phyloP scores from a whole-genome alignment of 2,329 filamentous ascomycete genomes.

The Penicillium concentricum region DNA sequence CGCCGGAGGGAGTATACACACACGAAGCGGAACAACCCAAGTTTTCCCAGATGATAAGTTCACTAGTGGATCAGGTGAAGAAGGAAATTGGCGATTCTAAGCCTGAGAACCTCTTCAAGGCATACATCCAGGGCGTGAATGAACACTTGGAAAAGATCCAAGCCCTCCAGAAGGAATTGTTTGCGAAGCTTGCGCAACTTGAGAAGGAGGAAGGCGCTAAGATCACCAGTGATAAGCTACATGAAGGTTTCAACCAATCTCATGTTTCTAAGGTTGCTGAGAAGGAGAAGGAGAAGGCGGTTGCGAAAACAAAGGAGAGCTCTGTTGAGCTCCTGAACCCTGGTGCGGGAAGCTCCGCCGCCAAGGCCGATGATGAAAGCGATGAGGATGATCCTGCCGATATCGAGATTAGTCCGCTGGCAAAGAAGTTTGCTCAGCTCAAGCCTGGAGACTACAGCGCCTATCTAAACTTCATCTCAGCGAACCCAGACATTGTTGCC shows the following conservation, averaged over 20 bases:
- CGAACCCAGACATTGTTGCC: slow-evolving; percentile 72
- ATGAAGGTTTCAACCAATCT: slow-evolving; percentile 87
- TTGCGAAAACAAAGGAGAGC: slow-evolving; percentile 41
- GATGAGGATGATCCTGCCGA: slow-evolving; percentile 66
- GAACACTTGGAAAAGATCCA: slow-evolving; percentile 75
- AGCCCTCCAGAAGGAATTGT: slow-evolving; percentile 72
- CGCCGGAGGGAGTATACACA: slow-evolving; percentile 76
- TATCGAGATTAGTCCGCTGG: slow-evolving; percentile 72
- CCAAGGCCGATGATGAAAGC: slow-evolving; percentile 55
- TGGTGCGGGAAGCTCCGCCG: slow-evolving; percentile 44
- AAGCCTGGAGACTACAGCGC: slow-evolving; percentile 70
- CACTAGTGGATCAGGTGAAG: slow-evolving; percentile 91
- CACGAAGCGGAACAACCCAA: slow-evolving; percentile 73
- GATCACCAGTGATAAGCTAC: slow-evolving; percentile 88
- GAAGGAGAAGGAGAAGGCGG: slow-evolving; percentile 46
- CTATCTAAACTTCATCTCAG: slow-evolving; percentile 73
- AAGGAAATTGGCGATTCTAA: slow-evolving; percentile 73
- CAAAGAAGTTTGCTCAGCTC: slow-evolving; percentile 79
- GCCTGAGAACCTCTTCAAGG: slow-evolving; percentile 67
- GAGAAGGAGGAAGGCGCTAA: slow-evolving; percentile 83
- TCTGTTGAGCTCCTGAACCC: slow-evolving; percentile 76
- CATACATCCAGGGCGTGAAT: slow-evolving; percentile 75
- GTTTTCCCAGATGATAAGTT: slow-evolving; percentile 98
- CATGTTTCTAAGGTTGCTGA: slow-evolving; percentile 65
- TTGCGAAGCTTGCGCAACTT: slow-evolving; percentile 72